Evolutionary conservation across 176 grass and related monocot genomes (phyloP), one percentile per base, ranked within the genome.

Genomic region (Oryza australiensis): DNA sequence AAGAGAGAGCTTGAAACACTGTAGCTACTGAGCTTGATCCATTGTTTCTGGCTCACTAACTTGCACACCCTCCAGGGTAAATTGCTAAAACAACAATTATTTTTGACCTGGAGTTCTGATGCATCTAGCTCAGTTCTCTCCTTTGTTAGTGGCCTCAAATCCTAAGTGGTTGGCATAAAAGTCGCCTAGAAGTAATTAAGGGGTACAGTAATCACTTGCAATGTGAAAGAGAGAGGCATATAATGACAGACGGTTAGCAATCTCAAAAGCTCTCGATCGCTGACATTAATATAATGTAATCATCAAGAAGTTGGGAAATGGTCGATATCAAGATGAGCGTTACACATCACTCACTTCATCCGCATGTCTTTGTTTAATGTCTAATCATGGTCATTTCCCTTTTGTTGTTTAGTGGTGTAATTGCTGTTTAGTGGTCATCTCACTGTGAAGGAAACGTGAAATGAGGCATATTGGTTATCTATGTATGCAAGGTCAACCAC

Each of bases 31-130:
- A 78, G 70, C n/a, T 65, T 80, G 84, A 35, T 76, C 51, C 22
- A n/a, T 53, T 53, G 18, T 53, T 53, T 53, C 18, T 53, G 5
- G 49, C 49, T 53, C 49, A 53, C 7, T 22, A 53, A 53, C 15
- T 53, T 20, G 18, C 20, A 51, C n/a, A n/a, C n/a, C n/a, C n/a
- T n/a, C n/a, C n/a, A n/a, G n/a, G n/a, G n/a, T n/a, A n/a, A n/a
- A n/a, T n/a, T n/a, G 48, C 5, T 22, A 43, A 82, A 82, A 62
- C 53, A 73, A 32, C n/a, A n/a, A n/a, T n/a, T n/a, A n/a, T n/a
- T n/a, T n/a, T n/a, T n/a, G n/a, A n/a, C n/a, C n/a, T n/a, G 4
- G 46, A 46, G 8, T 2, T 53, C 13, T 6, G 14, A 9, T 64
- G 59, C 12, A 73, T 64, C 30, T 74, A 28, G 12, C 1, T 33